Percentiles rank a stretch among this genome's conserved stretches.
These are phyloP conservation scores for Clarkia xantiana DNA, from an alignment of 345 rosid genomes.

Conservation along the genomic window DNA sequence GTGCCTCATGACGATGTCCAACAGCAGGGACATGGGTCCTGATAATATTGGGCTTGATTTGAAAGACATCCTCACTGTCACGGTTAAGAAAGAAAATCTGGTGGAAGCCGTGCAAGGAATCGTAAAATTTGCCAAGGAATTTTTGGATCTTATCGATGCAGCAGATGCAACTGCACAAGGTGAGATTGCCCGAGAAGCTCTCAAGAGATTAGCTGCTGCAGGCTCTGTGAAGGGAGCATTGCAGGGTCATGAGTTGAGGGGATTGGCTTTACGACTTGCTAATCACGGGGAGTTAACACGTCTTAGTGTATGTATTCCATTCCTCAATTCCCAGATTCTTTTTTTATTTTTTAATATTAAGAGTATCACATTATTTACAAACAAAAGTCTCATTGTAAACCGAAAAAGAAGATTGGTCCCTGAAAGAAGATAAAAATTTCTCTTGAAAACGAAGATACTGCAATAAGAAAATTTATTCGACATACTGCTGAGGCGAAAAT, in stretches of 20 bases:
- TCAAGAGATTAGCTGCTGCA: conserved; percentile 87
- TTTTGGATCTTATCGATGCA: conserved; percentile 94
- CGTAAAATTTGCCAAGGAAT: conserved; percentile 81
- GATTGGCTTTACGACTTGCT: conserved; percentile 91
- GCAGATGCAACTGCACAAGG: conserved; percentile 96
- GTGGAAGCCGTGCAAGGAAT: conserved; percentile 94
- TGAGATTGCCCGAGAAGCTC: conserved; percentile 90
- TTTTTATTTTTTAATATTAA: too few species aligned
- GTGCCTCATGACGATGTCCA: conserved; percentile 92
- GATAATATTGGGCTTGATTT: conserved; percentile 58
- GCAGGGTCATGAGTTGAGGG: conserved; percentile 72
- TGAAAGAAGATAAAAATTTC: too few species aligned
- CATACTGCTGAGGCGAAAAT: background rate
- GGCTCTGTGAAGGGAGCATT: conserved; percentile 96
- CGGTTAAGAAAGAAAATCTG: conserved; percentile 78
- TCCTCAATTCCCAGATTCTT: conserved; percentile 1
- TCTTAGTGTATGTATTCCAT: conserved; percentile 47
- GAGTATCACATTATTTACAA: too few species aligned
- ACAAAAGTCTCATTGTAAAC: too few species aligned
- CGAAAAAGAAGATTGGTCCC: too few species aligned
- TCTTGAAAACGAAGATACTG: too few species aligned
- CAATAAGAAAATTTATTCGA: background rate
- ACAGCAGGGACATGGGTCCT: conserved; percentile 86
- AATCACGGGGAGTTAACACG: conserved; percentile 94
- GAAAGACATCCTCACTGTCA: conserved; percentile 71